Conservation (phyloP, 129 eudicot species). For the Saussurea involucrata region DNA sequence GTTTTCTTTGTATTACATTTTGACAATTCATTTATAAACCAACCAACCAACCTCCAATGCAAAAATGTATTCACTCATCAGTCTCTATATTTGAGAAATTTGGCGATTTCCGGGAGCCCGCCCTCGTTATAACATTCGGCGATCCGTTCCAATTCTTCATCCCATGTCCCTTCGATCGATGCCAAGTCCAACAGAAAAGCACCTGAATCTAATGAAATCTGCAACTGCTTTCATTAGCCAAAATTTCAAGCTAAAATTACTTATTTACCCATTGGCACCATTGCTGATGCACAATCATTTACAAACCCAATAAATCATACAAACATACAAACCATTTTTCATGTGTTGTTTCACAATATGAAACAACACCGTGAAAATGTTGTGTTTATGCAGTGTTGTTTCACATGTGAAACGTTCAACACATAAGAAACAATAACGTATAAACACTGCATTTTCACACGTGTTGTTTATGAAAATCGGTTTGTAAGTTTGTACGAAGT, state of each 20-base stretch:
- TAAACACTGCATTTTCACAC: neutral
- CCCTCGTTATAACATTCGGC: constrained; percentile 81
- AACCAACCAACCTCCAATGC: neutral
- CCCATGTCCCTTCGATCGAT: constrained; percentile 89
- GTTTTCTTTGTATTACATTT: neutral
- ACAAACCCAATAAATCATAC: neutral
- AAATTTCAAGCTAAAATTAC: neutral
- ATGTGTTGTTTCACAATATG: neutral
- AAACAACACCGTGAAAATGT: neutral
- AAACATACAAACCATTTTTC: neutral
- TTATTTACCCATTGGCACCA: constrained; percentile 1
- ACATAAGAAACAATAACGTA: neutral
- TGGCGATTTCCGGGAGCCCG: constrained; percentile 75
- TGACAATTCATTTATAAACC: neutral
- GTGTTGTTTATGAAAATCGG: neutral
- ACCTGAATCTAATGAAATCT: constrained; percentile 93
- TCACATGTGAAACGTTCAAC: neutral
- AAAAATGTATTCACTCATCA: constrained; percentile 18
- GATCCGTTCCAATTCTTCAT: constrained; percentile 61
- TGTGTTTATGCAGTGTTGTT: neutral
- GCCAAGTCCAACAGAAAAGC: constrained; percentile 95
- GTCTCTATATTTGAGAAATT: constrained; percentile 65
- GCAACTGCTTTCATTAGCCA: neutral
- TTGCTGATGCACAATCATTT: neutral
- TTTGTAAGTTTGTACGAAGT: neutral